Conservation (phyloP, 2,329 filamentous ascomycete genomes). For the Pseudogymnoascus sp. region DNA sequence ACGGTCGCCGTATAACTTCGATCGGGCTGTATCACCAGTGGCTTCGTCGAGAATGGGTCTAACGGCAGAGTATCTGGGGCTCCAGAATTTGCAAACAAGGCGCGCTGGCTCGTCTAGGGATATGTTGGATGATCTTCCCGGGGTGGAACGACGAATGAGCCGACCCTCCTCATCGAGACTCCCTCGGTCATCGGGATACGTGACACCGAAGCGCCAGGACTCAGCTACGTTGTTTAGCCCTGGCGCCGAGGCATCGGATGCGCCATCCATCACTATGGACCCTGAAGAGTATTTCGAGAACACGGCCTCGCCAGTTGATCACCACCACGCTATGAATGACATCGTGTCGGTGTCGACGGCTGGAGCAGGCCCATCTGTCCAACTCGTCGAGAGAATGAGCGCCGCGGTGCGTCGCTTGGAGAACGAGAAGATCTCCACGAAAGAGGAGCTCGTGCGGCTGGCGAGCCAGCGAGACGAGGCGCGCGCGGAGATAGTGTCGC, state of each 20-base stretch:
- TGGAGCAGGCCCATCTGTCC: slow-evolving; percentile 83
- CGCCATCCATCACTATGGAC: slow-evolving; percentile 27
- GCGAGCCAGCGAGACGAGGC: slow-evolving; percentile 85
- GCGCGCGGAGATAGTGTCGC: slow-evolving; percentile 74
- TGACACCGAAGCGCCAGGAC: slow-evolving; percentile 27
- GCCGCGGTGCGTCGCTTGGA: slow-evolving; percentile 85
- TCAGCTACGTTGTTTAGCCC: slow-evolving; percentile 22
- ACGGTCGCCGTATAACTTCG: slow-evolving; percentile 25
- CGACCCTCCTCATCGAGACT: slow-evolving; percentile 24
- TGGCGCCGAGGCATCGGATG: slow-evolving; percentile 20
- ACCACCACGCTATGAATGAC: slow-evolving; percentile 66
- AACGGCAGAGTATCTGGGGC: slow-evolving; percentile 29
- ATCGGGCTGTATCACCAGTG: slow-evolving; percentile 25
- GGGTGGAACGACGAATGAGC: slow-evolving; percentile 18
- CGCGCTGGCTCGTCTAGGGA: slow-evolving; percentile 22
- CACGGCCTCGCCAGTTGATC: slow-evolving; percentile 49
- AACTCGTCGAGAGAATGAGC: slow-evolving; percentile 93
- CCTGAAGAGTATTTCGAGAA: slow-evolving; percentile 41
- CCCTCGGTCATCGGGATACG: slow-evolving; percentile 23
- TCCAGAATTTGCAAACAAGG: slow-evolving; percentile 30
- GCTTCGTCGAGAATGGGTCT: slow-evolving; percentile 26
- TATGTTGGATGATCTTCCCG: slow-evolving; percentile 24
- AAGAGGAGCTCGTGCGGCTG: slow-evolving; percentile 76
- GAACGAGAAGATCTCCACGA: slow-evolving; percentile 78
- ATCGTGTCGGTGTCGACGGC: slow-evolving; percentile 84